phyloP scores from a whole-genome alignment of 148 eudicot genomes.

The Chenopodium quinoa region DNA sequence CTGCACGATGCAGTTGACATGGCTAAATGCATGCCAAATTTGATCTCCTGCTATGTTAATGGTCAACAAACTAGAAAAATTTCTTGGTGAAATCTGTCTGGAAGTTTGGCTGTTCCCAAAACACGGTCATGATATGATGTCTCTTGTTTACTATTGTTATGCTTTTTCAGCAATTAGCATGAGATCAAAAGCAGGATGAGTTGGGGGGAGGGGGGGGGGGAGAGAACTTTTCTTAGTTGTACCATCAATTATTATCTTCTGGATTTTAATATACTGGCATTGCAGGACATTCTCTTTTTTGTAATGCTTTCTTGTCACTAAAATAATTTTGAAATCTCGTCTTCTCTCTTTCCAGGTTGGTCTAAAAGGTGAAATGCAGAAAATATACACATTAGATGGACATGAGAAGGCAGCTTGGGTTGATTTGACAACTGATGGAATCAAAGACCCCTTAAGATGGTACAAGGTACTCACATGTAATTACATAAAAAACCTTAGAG shows the following conservation, averaged over 20 bases:
- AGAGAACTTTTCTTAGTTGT: neutral
- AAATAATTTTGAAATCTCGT: neutral
- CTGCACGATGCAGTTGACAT: neutral
- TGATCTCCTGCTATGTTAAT: neutral
- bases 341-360: constrained; percentile 55
- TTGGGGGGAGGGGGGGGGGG: too few relatives aligned
- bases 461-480: constrained; percentile 59
- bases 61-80: neutral
- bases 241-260: neutral
- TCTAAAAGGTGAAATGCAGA: constrained; percentile 73
- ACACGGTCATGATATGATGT: too few relatives aligned
- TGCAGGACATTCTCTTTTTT: neutral
- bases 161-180: neutral
- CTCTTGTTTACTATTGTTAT: neutral
- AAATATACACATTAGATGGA: constrained; percentile 48
- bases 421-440: constrained; percentile 45
- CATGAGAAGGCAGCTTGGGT: constrained; percentile 54
- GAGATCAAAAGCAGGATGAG: neutral
- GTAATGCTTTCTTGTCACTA: neutral
- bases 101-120: constrained; percentile 2
- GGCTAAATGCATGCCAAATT: neutral
- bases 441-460: constrained; percentile 64
- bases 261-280: neutral
- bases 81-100: neutral
- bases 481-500: neutral